A percentile compares a stretch with the other conserved stretches of the same genome.
These are phyloP conservation scores for Hansfordia pulvinata DNA, from an alignment of 2,329 filamentous ascomycete genomes.

Conservation along the genomic window DNA sequence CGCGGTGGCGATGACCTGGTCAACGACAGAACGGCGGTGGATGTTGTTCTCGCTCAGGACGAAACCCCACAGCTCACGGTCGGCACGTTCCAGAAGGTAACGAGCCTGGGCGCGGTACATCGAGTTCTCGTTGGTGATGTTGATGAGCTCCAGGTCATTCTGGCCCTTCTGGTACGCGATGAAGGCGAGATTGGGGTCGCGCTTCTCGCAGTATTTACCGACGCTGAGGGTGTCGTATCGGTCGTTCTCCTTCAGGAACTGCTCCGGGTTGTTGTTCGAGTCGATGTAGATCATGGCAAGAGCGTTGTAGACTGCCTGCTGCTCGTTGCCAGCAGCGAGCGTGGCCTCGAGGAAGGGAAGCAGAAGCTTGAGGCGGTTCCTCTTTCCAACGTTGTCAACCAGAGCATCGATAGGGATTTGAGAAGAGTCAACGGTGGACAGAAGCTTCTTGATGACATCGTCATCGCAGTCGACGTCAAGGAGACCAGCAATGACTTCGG, in stretches of 20 bases:
- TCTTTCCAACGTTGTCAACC: slow-evolving; percentile 84
- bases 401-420: slow-evolving; percentile 90
- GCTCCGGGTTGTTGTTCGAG: slow-evolving; percentile 94
- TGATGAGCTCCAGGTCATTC: slow-evolving; percentile 93
- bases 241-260: slow-evolving; percentile 94
- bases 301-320: slow-evolving; percentile 94
- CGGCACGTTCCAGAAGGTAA: slow-evolving; percentile 83
- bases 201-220: slow-evolving; percentile 98
- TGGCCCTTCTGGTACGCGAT: slow-evolving; percentile 95
- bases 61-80: slow-evolving; percentile 85
- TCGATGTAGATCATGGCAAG: slow-evolving; percentile 99
- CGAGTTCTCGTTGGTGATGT: slow-evolving; percentile 97
- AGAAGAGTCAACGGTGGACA: slow-evolving; percentile 70
- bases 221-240: slow-evolving; percentile 86
- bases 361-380: slow-evolving; percentile 90
- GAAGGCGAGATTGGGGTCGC: slow-evolving; percentile 87
- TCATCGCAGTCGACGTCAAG: slow-evolving; percentile 97
- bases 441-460: slow-evolving; percentile 82
- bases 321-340: slow-evolving; percentile 78
- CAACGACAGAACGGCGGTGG: slow-evolving; percentile 82
- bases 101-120: slow-evolving; percentile 98
- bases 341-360: slow-evolving; percentile 93
- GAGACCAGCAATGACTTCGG: slow-evolving; percentile 83
- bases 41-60: slow-evolving; percentile 94
- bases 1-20: slow-evolving; percentile 91